A percentile compares a stretch with the other conserved stretches of the same genome.
Conservation (phyloP, 345 rosid species). For the Carallia pectinifolia region DNA sequence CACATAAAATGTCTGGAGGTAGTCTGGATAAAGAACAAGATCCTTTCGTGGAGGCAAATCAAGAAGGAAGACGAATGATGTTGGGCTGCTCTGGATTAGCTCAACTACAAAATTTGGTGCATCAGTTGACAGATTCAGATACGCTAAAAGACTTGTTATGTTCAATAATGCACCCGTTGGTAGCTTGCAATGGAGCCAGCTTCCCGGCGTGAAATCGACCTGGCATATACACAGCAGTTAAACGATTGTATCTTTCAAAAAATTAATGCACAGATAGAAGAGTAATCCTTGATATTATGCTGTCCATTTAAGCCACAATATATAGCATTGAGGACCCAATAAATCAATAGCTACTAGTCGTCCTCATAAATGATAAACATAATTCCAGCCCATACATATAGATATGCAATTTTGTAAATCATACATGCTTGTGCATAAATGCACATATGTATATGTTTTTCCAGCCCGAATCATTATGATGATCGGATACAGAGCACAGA, state of each 20-base stretch:
- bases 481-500: too few relatives aligned
- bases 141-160: conserved; percentile 73
- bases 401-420: too few relatives aligned
- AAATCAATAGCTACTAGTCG: too few relatives aligned
- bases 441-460: too few relatives aligned
- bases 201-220: conserved; percentile 83
- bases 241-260: background rate
- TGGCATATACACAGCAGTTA: conserved; percentile 19
- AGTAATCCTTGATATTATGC: background rate
- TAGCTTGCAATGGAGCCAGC: conserved; percentile 74
- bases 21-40: conserved; percentile 55
- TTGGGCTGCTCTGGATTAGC: conserved; percentile 64
- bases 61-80: conserved; percentile 61
- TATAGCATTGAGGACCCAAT: too few relatives aligned
- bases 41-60: conserved; percentile 84
- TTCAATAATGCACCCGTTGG: conserved; percentile 74
- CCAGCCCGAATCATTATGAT: too few relatives aligned
- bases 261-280: background rate
- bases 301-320: background rate
- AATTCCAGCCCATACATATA: too few relatives aligned
- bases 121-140: conserved; percentile 62
- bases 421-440: too few relatives aligned
- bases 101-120: conserved; percentile 80
- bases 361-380: too few relatives aligned
- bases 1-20: conserved; percentile 45